phyloP scores from a whole-genome alignment of 2,329 filamentous ascomycete genomes.

The Didymellaceae sp. region DNA sequence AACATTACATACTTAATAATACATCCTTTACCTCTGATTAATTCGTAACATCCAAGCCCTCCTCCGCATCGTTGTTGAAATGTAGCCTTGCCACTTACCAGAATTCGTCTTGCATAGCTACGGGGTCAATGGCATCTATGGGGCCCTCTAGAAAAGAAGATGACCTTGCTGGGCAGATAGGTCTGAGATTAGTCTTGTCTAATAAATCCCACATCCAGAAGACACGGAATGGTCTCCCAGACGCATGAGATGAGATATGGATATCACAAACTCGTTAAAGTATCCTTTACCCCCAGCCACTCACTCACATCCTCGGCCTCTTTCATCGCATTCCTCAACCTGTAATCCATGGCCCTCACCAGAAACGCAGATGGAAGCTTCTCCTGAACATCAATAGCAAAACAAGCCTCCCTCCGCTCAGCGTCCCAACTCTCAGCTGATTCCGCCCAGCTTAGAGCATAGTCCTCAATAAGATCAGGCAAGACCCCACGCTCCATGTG shows the following conservation, averaged over 20 bases:
- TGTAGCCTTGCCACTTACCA: too few relatives aligned
- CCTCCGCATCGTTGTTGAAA: too few relatives aligned
- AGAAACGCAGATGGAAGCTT: neutral
- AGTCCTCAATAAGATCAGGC: neutral
- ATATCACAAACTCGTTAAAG: too few relatives aligned
- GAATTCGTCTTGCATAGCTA: too few relatives aligned
- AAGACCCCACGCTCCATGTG: neutral
- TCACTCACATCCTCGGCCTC: neutral
- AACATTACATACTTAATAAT: constrained; percentile 26
- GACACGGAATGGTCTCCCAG: too few relatives aligned
- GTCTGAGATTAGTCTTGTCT: too few relatives aligned
- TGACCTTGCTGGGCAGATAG: too few relatives aligned
- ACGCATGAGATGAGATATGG: too few relatives aligned
- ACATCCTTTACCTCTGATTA: neutral
- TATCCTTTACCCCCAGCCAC: neutral
- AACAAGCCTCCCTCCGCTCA: neutral
- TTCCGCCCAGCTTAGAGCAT: neutral
- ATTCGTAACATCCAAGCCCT: neutral
- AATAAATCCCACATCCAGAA: too few relatives aligned
- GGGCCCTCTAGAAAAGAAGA: too few relatives aligned
- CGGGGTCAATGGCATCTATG: too few relatives aligned
- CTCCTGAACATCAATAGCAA: neutral
- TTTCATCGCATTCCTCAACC: neutral
- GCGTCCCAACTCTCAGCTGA: neutral
- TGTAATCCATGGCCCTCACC: neutral